A percentile compares a stretch with the other conserved stretches of the same genome.
Conservation (phyloP, 1,139 yeast genomes). For the Hemisphaericaspora xylanilytica region DNA sequence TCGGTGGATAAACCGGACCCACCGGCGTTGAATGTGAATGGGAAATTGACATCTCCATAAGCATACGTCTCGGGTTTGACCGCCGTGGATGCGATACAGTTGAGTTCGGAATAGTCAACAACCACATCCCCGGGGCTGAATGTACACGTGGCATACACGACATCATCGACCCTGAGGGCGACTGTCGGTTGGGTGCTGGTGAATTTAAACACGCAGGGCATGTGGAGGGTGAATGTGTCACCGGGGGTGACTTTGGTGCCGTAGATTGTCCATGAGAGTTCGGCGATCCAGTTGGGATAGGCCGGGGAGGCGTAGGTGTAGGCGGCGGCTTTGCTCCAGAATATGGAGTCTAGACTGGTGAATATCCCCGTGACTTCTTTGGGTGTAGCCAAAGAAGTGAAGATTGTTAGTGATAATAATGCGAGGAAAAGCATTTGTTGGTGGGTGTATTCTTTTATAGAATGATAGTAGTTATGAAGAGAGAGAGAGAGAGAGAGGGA, state of each 20-base stretch:
- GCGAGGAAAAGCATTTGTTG: background rate
- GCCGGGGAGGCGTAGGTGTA: constrained; percentile 13
- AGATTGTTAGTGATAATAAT: background rate
- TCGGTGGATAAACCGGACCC: constrained; percentile 20
- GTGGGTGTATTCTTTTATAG: constrained; percentile 1
- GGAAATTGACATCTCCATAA: constrained; percentile 24
- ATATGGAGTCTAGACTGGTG: constrained; percentile 16
- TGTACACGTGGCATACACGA: constrained; percentile 27
- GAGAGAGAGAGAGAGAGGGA: too few relatives aligned
- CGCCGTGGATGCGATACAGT: constrained; percentile 22
- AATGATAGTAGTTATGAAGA: too few relatives aligned
- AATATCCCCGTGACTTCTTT: constrained; percentile 20
- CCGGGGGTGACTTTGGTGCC: constrained; percentile 23
- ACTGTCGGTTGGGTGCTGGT: constrained; percentile 18
- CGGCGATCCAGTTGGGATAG: constrained; percentile 25
- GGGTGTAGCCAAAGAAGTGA: constrained; percentile 2
- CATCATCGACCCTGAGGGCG: constrained; percentile 18
- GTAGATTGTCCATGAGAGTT: constrained; percentile 24
- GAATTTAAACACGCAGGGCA: constrained; percentile 34
- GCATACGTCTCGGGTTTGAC: constrained; percentile 16
- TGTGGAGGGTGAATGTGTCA: constrained; percentile 30
- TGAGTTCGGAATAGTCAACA: constrained; percentile 22
- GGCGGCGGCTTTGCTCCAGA: constrained; percentile 11
- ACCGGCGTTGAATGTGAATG: constrained; percentile 30
- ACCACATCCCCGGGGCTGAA: constrained; percentile 23